Evolutionary conservation across 2,329 filamentous ascomycete species (phyloP), one percentile per base, ranked within the genome.

Genomic region (Lecanicillium sp.): DNA sequence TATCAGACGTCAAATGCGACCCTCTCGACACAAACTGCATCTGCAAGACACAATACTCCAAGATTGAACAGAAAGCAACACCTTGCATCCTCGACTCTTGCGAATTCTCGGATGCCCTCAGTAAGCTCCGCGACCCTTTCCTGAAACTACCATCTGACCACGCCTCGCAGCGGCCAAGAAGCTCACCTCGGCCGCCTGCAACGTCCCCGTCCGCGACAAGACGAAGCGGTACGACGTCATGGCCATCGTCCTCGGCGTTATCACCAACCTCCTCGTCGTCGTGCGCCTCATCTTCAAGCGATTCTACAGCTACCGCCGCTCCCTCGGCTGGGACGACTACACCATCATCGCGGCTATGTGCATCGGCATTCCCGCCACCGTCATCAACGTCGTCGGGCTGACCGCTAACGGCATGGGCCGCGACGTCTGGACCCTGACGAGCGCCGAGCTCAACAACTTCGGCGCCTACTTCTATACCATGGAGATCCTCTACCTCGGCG

Each of bases 371-470:
- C 62, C 64, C 0, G 60, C 53, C 20, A 59, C 61, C 1, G 52
- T 64, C 4, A 58, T 70, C 44, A 61, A 62, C 51, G 55, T 62
- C 0, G 48, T 60, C 19, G 62, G 64, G 8, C 54, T 62, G 4
- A 57, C 54, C 1, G 55, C 62, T 27, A 64, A 70, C 44, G 76
- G 75, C 2, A 60, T 78, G 11, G 74, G 75, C 8, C 66, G 58
- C n/a, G 75, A 79, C 43, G 64, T 77, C n/a, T 79, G 75, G 75
- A 74, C 72, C 0, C 52, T 79, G 4, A 50, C 61, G 0, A 58
- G 63, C 1, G 58, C 64, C 0, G 54, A 66, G 14, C 66, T 80
- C 39, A 72, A 67, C 26, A 56, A 58, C 1, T 73, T 79, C 24
- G 57, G 67, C 7, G 61, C 64, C 20, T 68, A 60, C 54, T 68